Percentiles rank a stretch among this genome's conserved stretches.
phyloP scores from a whole-genome alignment of 116 monocot genomes.

The Zostera marina region DNA sequence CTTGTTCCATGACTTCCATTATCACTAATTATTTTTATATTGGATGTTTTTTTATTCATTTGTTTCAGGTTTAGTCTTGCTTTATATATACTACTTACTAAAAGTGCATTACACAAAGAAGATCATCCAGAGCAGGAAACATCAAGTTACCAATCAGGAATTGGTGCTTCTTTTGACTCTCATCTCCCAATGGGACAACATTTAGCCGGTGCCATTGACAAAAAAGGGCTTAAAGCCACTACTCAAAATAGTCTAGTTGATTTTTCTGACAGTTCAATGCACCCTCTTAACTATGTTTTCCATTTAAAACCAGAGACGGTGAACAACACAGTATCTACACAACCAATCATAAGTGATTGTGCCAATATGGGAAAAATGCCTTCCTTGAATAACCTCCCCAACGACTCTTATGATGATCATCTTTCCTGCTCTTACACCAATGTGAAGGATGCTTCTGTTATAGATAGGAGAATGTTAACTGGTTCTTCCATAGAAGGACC shows the following conservation, averaged over 20 bases:
- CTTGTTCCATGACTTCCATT: not conserved
- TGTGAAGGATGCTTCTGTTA: conserved; percentile 18
- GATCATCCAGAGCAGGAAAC: conserved; percentile 24
- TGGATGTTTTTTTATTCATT: not conserved
- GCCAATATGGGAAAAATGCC: conserved; percentile 11
- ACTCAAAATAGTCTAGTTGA: conserved; percentile 33
- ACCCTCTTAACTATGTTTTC: conserved; percentile 21
- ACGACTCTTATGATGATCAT: conserved; percentile 19
- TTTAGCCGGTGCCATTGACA: conserved; percentile 8
- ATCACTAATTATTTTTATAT: not conserved
- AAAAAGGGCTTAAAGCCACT: conserved; percentile 24
- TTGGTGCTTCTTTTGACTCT: conserved; percentile 8
- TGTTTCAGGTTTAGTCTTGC: conserved; percentile 81
- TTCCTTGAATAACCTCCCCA: conserved; percentile 8
- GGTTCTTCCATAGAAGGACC: conserved; percentile 44
- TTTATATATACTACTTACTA: conserved; percentile 62
- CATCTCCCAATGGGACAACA: conserved; percentile 21
- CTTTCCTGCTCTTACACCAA: conserved; percentile 29
- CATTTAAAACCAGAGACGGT: conserved; percentile 19
- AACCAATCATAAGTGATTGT: conserved; percentile 19
- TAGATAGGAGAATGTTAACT: conserved; percentile 18
- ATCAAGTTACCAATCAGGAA: conserved; percentile 19
- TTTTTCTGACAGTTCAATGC: conserved; percentile 35
- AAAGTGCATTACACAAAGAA: conserved; percentile 32
- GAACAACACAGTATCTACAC: conserved; percentile 8